A percentile compares a stretch with the other conserved stretches of the same genome.
Evolutionary conservation across 108 stramenopile species (phyloP).

Genomic region (Parietichytrium sp.): DNA sequence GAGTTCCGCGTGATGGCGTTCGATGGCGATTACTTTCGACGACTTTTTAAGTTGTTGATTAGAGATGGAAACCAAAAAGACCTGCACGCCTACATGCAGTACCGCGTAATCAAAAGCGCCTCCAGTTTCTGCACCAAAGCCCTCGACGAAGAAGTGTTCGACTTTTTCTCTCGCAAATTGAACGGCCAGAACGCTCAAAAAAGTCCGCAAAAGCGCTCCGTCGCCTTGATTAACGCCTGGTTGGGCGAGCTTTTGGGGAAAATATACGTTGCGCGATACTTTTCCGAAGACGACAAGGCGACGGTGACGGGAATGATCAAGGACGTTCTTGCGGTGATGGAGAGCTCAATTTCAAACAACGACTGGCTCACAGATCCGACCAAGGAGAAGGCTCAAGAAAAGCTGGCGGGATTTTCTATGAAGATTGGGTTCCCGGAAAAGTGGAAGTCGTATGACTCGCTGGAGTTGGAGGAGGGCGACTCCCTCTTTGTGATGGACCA

Average conservation of each 20-base stretch:
- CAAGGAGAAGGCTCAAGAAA: slow-evolving; percentile 66
- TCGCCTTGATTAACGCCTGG: slow-evolving; percentile 71
- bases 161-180: slow-evolving; percentile 68
- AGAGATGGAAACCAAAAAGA: slow-evolving; percentile 44
- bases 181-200: slow-evolving; percentile 72
- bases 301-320: slow-evolving; percentile 70
- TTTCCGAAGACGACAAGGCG: slow-evolving; percentile 67
- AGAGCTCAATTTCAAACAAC: slow-evolving; percentile 73
- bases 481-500: slow-evolving; percentile 66
- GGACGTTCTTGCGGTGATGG: slow-evolving; percentile 70
- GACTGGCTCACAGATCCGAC: slow-evolving; percentile 80
- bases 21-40: slow-evolving; percentile 30
- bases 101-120: slow-evolving; percentile 55
- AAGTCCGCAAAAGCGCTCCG: slow-evolving; percentile 75
- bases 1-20: slow-evolving; percentile 10
- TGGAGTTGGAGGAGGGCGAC: slow-evolving; percentile 52
- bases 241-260: slow-evolving; percentile 76
- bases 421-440: slow-evolving; percentile 77
- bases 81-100: slow-evolving; percentile 64
- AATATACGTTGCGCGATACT: slow-evolving; percentile 71
- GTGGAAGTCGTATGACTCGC: slow-evolving; percentile 70
- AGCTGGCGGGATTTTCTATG: slow-evolving; percentile 70
- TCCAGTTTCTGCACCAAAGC: slow-evolving; percentile 62
- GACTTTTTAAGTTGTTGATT: slow-evolving; percentile 46
- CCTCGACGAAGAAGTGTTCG: slow-evolving; percentile 69